These are phyloP conservation scores for Cenchrus fungigraminus DNA, from an alignment of 176 grass and related monocot species.

Conservation along the genomic window DNA sequence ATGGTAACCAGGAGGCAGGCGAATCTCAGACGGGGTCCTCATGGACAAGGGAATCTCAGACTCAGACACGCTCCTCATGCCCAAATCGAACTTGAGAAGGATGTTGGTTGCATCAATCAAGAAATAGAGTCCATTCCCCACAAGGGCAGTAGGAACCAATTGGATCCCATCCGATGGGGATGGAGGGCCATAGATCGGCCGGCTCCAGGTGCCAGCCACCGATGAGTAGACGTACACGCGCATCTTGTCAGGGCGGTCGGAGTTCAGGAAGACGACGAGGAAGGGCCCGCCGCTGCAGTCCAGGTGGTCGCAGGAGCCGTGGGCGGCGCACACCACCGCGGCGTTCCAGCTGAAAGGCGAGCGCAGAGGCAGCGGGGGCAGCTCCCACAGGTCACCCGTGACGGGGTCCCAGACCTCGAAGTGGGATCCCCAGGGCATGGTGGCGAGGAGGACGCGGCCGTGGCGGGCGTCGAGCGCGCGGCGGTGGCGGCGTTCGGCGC, in stretches of 20 bases:
- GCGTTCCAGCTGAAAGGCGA: background rate
- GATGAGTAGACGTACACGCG: background rate
- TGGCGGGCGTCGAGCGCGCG: background rate
- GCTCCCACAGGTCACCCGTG: background rate
- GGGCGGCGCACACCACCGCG: background rate
- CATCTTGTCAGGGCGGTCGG: background rate
- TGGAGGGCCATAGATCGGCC: background rate
- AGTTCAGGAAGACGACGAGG: background rate
- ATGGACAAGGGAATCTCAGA: background rate
- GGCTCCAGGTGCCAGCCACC: background rate
- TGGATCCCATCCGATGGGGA: background rate
- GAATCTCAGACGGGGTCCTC: background rate
- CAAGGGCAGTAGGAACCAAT: background rate
- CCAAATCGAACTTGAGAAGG: slow-evolving; percentile 2
- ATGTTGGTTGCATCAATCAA: background rate
- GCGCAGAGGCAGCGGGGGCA: background rate
- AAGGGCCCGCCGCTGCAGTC: background rate
- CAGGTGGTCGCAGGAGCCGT: background rate
- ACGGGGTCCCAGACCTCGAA: background rate
- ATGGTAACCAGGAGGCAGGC: background rate
- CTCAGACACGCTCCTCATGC: background rate
- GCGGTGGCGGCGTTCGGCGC: too few species aligned
- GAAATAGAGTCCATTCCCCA: background rate
- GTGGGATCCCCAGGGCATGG: background rate
- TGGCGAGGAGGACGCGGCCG: background rate